Base-by-base conservation (phyloP, 2,329 filamentous ascomycete genomes). In the Fusarium piperis region DNA sequence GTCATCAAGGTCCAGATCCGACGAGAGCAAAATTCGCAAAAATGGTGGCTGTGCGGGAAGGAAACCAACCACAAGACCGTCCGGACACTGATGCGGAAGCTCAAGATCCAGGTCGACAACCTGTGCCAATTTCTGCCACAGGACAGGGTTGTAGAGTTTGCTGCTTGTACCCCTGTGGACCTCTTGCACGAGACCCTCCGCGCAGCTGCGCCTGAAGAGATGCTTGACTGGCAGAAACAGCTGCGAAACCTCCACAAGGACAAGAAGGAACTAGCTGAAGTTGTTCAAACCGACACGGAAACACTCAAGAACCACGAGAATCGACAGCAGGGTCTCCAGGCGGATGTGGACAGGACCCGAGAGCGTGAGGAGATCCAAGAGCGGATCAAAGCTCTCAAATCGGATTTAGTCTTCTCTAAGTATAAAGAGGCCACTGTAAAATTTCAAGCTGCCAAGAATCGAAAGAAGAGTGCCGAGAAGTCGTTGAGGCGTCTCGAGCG, bases 121-220 rank as follows among this genome's bases (percentile, higher is more conserved):
- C 86, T 99, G 3, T 99, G 96, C 80, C 96, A 99, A 79, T 99
- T 99, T 76, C 84, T 99, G 48, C 96, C 96, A 0, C 96, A 99
- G 80, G 96, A 99, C 79, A 93, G 95, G 74, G 96, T 99, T 2
- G 94, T 94, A 26, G 95, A 98, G 78, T 99, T 99, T 79, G 94
- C 96, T 6, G 92, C 89, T 6, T 89, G 97, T 73, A 93, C 90
- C 10, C 92, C 95, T 0, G 85, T 97, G 13, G 92, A 97, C 48
- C 87, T 98, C 20, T 86, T 99, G 1, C 87, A 91, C 65, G 93
- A 96, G 75, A 99, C 96, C 0, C 91, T 97, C 69, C 90, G 94
- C 77, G 96, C 96, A 35, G 95, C 94, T 8, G 96, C 95, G 0
- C 91, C 93, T 0, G 87, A 91, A 51, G 85, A 97, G 67, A 95